Conservation (phyloP, 176 grass and related monocot species). For the Coix lacrymajobi region DNA sequence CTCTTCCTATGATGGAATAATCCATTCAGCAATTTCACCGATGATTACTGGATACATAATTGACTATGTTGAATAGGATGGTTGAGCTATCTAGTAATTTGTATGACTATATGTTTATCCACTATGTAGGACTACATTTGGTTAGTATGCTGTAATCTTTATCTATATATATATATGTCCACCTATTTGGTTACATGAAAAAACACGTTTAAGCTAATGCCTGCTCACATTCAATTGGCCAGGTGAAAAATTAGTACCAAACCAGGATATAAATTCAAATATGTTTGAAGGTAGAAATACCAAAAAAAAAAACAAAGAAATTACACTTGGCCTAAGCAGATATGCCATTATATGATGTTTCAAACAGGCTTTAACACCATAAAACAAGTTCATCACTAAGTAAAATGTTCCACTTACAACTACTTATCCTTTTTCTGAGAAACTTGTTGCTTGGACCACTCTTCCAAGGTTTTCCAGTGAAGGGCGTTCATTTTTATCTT, state of each 20-base stretch:
- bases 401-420: neutral
- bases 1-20: constrained; percentile 4
- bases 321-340: neutral
- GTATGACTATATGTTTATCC: neutral
- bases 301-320: neutral
- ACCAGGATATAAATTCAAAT: neutral
- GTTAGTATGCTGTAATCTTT: neutral
- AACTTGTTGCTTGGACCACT: constrained; percentile 59
- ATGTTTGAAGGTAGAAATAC: neutral
- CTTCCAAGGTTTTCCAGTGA: constrained; percentile 72
- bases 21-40: neutral
- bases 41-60: neutral
- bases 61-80: neutral
- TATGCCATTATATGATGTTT: neutral
- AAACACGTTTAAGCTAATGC: neutral
- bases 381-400: neutral
- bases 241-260: neutral
- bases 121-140: neutral
- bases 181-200: neutral
- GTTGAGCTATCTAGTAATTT: constrained; percentile 7
- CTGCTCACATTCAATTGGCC: neutral
- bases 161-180: neutral
- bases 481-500: constrained; percentile 80
- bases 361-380: constrained; percentile 10
- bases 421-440: constrained; percentile 40